Evolutionary conservation across 192 early-diverging fungal genomes (phyloP).

Genomic region (Funneliformis geosporum): DNA sequence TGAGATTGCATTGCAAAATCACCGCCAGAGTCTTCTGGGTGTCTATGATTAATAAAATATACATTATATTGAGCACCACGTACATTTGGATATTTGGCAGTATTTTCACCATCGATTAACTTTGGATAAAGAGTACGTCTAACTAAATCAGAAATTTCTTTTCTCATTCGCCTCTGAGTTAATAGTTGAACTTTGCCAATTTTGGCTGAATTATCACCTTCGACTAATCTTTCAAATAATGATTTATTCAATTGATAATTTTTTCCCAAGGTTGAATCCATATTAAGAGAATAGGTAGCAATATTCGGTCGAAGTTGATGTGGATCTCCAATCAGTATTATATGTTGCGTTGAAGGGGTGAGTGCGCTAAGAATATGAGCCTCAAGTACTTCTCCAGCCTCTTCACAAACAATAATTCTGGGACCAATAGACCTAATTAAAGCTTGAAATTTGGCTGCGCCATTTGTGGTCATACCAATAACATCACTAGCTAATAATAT

Average conservation of each 20-base stretch:
- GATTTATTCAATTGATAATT: conserved; percentile 43
- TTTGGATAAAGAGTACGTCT: conserved; percentile 48
- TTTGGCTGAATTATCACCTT: conserved; percentile 5
- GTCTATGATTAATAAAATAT: conserved; percentile 51
- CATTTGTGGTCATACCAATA: conserved; percentile 51
- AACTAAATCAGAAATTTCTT: conserved; percentile 51
- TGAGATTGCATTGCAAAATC: conserved; percentile 48
- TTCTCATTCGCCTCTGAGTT: conserved; percentile 46
- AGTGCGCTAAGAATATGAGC: conserved; percentile 55
- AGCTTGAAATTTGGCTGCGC: conserved; percentile 50
- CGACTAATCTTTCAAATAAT: conserved; percentile 38
- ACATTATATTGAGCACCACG: conserved; percentile 48
- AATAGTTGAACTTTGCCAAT: neutral
- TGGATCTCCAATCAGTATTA: conserved; percentile 58
- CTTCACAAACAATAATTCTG: conserved; percentile 59
- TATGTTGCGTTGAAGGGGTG: conserved; percentile 48
- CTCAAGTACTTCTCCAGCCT: conserved; percentile 61
- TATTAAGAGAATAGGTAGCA: conserved; percentile 20
- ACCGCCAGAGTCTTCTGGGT: conserved; percentile 43
- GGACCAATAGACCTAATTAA: conserved; percentile 41
- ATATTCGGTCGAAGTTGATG: conserved; percentile 19
- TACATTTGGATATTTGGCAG: conserved; percentile 38
- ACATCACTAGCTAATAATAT: conserved; percentile 40
- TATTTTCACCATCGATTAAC: conserved; percentile 43
- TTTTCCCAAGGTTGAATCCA: conserved; percentile 41